These are phyloP conservation scores for Microsporum ferrugineum DNA, from an alignment of 2,329 filamentous ascomycete genomes.

Conservation along the genomic window DNA sequence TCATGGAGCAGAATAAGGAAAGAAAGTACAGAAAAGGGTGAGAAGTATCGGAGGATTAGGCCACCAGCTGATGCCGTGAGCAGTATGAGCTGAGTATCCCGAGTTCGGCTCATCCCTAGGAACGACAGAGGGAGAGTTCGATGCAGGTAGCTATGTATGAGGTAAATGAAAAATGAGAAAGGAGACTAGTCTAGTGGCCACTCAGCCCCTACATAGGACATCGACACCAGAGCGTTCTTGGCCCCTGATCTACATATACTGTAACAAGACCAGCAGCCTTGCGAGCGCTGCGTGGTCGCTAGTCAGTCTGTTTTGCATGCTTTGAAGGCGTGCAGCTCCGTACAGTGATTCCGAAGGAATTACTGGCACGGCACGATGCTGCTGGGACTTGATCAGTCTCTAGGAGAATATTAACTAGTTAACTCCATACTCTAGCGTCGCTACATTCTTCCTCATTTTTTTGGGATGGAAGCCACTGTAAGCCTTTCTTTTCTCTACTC, in stretches of 20 bases:
- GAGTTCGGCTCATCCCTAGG: background rate
- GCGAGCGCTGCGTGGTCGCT: background rate
- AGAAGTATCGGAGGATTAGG: background rate
- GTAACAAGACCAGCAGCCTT: conserved; percentile 1
- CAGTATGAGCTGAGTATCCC: background rate
- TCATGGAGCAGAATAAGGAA: background rate
- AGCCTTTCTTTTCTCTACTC: background rate
- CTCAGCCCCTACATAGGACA: background rate
- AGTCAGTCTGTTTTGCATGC: background rate
- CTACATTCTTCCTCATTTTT: background rate
- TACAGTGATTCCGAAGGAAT: background rate
- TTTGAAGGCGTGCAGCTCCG: background rate
- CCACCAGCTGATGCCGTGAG: conserved; percentile 2
- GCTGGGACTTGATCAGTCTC: background rate
- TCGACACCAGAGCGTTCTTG: background rate
- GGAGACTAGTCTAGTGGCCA: background rate
- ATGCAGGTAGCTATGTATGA: background rate
- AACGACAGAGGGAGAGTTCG: background rate
- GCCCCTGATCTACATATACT: conserved; percentile 2
- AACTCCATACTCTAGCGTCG: background rate
- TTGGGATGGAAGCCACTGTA: background rate
- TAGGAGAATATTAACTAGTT: background rate
- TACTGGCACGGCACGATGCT: background rate
- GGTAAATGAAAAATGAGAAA: background rate
- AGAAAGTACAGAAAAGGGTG: background rate